Percentiles rank a stretch among this genome's conserved stretches.
Evolutionary conservation across 352 stramenopile genomes (phyloP).

Genomic region (Globisporangium iwayamae): DNA sequence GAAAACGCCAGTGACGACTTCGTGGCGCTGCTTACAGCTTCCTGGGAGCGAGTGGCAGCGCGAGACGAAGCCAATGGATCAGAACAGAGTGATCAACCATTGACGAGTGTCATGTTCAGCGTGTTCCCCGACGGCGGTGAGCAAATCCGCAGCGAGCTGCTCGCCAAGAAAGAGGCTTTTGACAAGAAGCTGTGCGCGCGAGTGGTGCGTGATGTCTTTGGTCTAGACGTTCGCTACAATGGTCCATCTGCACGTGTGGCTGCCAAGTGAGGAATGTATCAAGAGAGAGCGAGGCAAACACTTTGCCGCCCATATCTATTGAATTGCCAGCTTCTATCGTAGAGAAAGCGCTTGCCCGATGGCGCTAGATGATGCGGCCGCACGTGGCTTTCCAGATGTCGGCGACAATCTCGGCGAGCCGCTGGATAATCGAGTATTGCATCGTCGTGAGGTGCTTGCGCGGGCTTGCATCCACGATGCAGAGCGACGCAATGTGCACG

Average conservation of each 20-base stretch:
- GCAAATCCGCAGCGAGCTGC: conserved; percentile 26
- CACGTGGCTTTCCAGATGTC: conserved; percentile 15
- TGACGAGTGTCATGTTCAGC: conserved; percentile 24
- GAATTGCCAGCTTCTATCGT: too few species aligned
- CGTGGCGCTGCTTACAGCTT: conserved; percentile 32
- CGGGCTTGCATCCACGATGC: conserved; percentile 39
- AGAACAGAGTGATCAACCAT: conserved; percentile 11
- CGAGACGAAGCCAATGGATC: conserved; percentile 1
- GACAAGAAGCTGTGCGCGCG: conserved; percentile 13
- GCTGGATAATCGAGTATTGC: conserved; percentile 56
- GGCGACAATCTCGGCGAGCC: conserved; percentile 26
- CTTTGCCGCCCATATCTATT: too few species aligned
- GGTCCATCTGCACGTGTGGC: too few species aligned
- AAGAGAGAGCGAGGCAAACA: too few species aligned
- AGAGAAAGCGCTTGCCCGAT: too few species aligned
- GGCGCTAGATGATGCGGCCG: neutral
- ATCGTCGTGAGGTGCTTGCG: conserved; percentile 52
- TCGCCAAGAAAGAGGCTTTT: conserved; percentile 42
- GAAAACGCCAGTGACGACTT: conserved; percentile 35
- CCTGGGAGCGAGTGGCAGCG: conserved; percentile 35
- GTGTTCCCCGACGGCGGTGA: conserved; percentile 35
- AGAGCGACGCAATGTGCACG: conserved; percentile 36
- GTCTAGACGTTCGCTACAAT: neutral
- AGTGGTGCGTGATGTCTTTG: conserved; percentile 12
- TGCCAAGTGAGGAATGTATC: too few species aligned